Evolutionary conservation across 306 rosid species (phyloP).

Genomic region (Quercus suber): DNA sequence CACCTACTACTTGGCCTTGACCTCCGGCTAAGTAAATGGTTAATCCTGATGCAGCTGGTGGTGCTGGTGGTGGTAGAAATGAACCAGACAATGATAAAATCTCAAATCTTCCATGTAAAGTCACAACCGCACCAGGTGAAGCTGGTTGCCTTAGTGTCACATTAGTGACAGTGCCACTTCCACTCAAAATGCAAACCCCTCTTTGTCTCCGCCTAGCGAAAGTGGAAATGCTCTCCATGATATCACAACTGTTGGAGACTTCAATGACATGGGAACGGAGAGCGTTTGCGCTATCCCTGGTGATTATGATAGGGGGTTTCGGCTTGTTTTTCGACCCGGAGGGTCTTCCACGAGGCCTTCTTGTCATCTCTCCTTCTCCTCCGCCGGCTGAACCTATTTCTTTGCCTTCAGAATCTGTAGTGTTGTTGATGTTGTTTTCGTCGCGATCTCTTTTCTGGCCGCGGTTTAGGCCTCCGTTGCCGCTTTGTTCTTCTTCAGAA

Average conservation of each 20-base stretch:
- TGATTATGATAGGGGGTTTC: slow-evolving; percentile 87
- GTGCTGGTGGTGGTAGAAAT: slow-evolving; percentile 92
- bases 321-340: slow-evolving; percentile 91
- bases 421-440: slow-evolving; percentile 17
- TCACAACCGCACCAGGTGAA: slow-evolving; percentile 73
- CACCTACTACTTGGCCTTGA: slow-evolving; percentile 93
- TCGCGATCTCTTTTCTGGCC: slow-evolving; percentile 67
- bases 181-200: slow-evolving; percentile 81
- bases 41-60: slow-evolving; percentile 64
- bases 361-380: slow-evolving; percentile 39
- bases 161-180: slow-evolving; percentile 83
- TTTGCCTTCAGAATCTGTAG: slow-evolving; percentile 21
- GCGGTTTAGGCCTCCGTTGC: slow-evolving; percentile 34
- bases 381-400: slow-evolving; percentile 34
- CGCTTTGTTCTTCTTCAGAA: slow-evolving; percentile 55
- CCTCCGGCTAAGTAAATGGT: slow-evolving; percentile 84
- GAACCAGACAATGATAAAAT: slow-evolving; percentile 81
- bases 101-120: slow-evolving; percentile 85
- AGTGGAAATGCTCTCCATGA: slow-evolving; percentile 70
- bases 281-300: slow-evolving; percentile 88
- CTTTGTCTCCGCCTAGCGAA: slow-evolving; percentile 78
- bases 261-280: slow-evolving; percentile 90
- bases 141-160: slow-evolving; percentile 89
- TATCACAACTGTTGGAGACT: slow-evolving; percentile 68
- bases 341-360: slow-evolving; percentile 85